phyloP scores from a whole-genome alignment of 345 rosid species.

The Eucalyptus pauciflora region DNA sequence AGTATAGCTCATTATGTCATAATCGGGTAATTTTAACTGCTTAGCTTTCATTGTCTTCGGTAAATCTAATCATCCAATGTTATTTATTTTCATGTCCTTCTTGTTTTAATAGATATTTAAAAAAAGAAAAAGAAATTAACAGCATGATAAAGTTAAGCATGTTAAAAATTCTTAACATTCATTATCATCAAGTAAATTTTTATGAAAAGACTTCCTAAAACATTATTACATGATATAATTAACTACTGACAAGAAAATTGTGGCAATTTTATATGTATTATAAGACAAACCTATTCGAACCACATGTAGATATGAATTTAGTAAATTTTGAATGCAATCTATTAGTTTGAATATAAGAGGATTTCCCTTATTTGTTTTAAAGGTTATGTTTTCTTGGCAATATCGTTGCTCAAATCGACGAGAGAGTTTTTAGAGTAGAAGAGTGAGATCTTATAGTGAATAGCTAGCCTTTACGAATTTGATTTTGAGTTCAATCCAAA shows the following conservation, averaged over 20 bases:
- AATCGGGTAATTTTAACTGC: background rate
- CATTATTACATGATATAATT: background rate
- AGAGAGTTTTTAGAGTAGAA: background rate
- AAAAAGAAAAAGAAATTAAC: background rate
- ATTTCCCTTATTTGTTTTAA: background rate
- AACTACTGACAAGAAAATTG: background rate
- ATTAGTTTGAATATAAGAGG: background rate
- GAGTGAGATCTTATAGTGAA: background rate
- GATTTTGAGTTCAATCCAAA: background rate
- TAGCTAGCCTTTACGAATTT: background rate
- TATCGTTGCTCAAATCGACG: rapidly evolving
- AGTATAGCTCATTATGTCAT: background rate
- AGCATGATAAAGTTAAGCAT: background rate
- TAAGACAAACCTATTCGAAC: background rate
- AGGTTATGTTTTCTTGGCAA: background rate
- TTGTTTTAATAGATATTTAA: background rate
- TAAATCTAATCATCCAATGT: background rate
- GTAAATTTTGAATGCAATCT: background rate
- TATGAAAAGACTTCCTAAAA: background rate
- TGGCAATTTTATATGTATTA: background rate
- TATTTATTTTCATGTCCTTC: background rate
- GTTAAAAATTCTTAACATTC: background rate
- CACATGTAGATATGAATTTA: background rate
- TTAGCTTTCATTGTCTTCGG: background rate
- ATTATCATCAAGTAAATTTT: background rate